Conservation (phyloP, 495 filamentous ascomycete genomes). For the Lophium mytilinum region DNA sequence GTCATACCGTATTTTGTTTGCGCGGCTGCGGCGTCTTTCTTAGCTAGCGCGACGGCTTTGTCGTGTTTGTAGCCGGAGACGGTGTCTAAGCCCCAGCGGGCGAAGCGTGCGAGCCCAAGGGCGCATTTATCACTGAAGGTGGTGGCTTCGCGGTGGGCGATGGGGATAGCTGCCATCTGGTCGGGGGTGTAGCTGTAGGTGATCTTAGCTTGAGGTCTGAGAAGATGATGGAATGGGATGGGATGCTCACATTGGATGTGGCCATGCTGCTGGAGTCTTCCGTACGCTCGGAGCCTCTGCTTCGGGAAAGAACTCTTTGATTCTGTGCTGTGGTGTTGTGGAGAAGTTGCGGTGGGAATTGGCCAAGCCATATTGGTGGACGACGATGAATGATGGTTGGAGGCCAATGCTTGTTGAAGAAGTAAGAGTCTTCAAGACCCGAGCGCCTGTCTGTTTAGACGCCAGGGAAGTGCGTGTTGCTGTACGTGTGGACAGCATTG, state of each 20-base stretch:
- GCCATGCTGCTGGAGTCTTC: constrained; percentile 51
- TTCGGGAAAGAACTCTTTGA: constrained; percentile 37
- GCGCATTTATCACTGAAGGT: constrained; percentile 63
- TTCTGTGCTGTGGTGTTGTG: constrained; percentile 9
- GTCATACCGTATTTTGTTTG: constrained; percentile 54
- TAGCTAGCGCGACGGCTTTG: constrained; percentile 38
- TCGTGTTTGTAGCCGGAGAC: constrained; percentile 67
- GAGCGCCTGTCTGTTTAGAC: constrained; percentile 27
- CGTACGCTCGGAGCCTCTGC: constrained; percentile 28
- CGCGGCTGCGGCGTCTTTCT: constrained; percentile 33
- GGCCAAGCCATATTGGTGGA: constrained; percentile 13
- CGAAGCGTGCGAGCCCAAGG: constrained; percentile 49
- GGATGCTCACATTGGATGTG: constrained; percentile 53
- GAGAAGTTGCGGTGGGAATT: constrained; percentile 21
- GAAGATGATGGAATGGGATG: constrained; percentile 17
- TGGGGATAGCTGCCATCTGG: constrained; percentile 54
- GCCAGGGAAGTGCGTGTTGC: constrained; percentile 10
- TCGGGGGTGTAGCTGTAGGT: constrained; percentile 46
- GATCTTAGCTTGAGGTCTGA: constrained; percentile 35
- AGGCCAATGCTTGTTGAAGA: constrained; percentile 8
- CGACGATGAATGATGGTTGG: constrained; percentile 22
- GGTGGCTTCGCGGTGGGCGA: constrained; percentile 60
- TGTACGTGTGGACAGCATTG: constrained; percentile 16
- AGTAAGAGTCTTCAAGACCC: constrained; percentile 23
- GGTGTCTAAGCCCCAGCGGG: constrained; percentile 60